Evolutionary conservation across 306 rosid species (phyloP), one percentile per base, ranked within the genome.

Genomic region (Alnus glutinosa): DNA sequence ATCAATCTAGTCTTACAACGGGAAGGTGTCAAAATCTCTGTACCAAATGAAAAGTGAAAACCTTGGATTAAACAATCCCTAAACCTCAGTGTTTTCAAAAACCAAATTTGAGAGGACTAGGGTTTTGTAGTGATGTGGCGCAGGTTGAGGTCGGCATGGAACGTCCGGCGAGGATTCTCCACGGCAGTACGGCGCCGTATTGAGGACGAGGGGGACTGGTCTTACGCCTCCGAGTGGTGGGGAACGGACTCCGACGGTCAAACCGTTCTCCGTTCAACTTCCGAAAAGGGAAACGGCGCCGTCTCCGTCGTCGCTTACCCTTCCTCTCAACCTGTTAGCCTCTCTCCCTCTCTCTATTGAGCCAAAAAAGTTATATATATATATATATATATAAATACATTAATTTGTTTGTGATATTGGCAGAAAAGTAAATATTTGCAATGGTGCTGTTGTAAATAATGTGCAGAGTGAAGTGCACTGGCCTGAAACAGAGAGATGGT

Each of bases 171-270:
- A 68, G 13, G 51, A 49, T 80, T 91, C 46, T 86, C 98, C n/a
- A 85, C 90, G 15, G 78, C 81, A 15, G 79, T 66, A 55, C 88
- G 92, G 75, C 90, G 87, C 13, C 86, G 81, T 66, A 47, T 75
- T 13, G 90, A 80, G 76, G 98, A 92, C 82, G 98, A 92, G 59
- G 98, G 98, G 2, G 93, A 92, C 85, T 95, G 98, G 98, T 88
- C 81, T 10, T 95, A 89, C 85, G 84, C 97, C 7, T 85, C 97
- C 1, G 98, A 95, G 78, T 95, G 98, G 98, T 92, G 98, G 97
- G 97, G 94, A 44, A 36, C 87, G 47, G 80, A 78, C 4, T 84
- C 77, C 19, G 85, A 87, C 4, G 92, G 90, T 5, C 82, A 83
- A 39, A 68, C 89, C 47, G 90, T 95, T 83, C 85, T 90, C 81